A percentile compares a stretch with the other conserved stretches of the same genome.
Evolutionary conservation across 2,329 filamentous ascomycete species (phyloP).

Genomic region (Gnomoniopsis sp.): DNA sequence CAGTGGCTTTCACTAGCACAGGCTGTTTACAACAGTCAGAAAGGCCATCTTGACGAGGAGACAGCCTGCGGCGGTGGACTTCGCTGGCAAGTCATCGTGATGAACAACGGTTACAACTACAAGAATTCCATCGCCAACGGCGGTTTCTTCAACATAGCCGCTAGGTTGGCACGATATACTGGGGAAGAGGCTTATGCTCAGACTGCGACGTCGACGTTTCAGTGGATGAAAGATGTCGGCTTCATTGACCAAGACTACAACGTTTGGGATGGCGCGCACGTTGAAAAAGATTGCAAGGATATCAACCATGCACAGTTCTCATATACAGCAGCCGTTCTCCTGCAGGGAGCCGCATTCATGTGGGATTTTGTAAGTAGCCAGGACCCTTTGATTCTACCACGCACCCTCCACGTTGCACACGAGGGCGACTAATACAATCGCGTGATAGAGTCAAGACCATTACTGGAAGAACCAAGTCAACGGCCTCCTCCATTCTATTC

Average conservation of each 20-base stretch:
- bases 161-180: conserved; percentile 70
- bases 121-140: conserved; percentile 64
- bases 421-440: not conserved
- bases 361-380: conserved; percentile 55
- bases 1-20: conserved; percentile 66
- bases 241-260: conserved; percentile 57
- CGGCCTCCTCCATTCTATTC: conserved; percentile 48
- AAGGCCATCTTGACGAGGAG: conserved; percentile 59
- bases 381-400: not conserved
- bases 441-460: conserved; percentile 35
- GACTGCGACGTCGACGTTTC: conserved; percentile 58
- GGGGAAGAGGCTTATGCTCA: conserved; percentile 61
- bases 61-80: conserved; percentile 65
- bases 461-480: conserved; percentile 54
- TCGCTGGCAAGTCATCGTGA: conserved; percentile 73
- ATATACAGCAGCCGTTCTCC: conserved; percentile 61
- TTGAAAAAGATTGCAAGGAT: conserved; percentile 55
- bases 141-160: conserved; percentile 61
- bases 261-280: conserved; percentile 63
- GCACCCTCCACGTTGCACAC: not conserved
- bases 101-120: conserved; percentile 72
- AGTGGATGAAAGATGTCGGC: conserved; percentile 54
- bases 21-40: conserved; percentile 65
- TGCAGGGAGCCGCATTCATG: conserved; percentile 64
- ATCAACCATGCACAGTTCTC: conserved; percentile 63